phyloP scores from a whole-genome alignment of 2,329 filamentous ascomycete genomes.

The Periconia sp. region DNA sequence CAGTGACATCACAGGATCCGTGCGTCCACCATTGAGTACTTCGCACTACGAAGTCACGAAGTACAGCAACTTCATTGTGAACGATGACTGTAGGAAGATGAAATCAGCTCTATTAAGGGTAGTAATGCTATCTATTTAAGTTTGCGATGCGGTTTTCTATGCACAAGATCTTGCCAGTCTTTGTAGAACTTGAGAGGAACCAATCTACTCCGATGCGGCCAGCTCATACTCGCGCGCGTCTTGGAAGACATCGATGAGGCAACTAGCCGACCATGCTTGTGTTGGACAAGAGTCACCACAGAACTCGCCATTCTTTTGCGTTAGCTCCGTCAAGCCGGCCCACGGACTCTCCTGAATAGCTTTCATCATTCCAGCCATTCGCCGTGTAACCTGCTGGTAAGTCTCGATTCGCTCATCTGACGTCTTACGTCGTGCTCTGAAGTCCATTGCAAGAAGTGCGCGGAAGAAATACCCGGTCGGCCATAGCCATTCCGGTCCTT shows the following conservation, averaged over 20 bases:
- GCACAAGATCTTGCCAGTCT: too few species aligned
- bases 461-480: slow-evolving; percentile 94
- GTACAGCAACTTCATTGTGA: too few species aligned
- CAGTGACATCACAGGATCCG: slow-evolving; percentile 21
- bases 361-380: slow-evolving; percentile 82
- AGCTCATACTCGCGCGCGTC: slow-evolving; percentile 65
- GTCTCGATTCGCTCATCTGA: slow-evolving; percentile 77
- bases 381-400: slow-evolving; percentile 90
- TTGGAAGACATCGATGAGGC: slow-evolving; percentile 94
- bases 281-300: slow-evolving; percentile 94
- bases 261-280: slow-evolving; percentile 94
- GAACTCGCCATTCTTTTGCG: slow-evolving; percentile 83
- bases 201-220: slow-evolving; percentile 4
- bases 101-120: not conserved
- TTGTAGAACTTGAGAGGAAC: too few species aligned
- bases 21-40: not conserved
- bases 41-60: too few species aligned
- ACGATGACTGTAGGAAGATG: not conserved
- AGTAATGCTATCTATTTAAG: too few species aligned
- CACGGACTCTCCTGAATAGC: slow-evolving; percentile 81
- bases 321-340: slow-evolving; percentile 92
- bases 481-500: slow-evolving; percentile 98
- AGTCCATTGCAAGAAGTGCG: slow-evolving; percentile 87
- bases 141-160: too few species aligned
- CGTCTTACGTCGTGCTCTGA: slow-evolving; percentile 72